Base-by-base conservation (phyloP, 345 rosid species). In the Litchi chinensis region DNA sequence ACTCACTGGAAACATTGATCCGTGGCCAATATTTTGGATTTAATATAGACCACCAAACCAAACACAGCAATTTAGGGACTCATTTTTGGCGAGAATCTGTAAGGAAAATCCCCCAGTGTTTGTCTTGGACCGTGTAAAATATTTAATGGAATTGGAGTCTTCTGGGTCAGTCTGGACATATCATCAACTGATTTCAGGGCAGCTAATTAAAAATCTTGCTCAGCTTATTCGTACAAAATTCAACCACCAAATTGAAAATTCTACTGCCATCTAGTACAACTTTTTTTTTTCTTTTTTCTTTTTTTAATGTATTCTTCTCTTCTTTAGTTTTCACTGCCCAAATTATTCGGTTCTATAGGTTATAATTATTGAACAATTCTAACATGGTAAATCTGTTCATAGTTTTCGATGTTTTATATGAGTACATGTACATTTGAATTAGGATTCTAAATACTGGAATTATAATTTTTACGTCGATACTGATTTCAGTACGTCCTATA, bases 11-110 rank as follows among this genome's bases (percentile, higher is more conserved):
- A 32, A 32, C 37, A 32, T 50, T 15, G 12, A 48, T 48, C 54
- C 54, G 56, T 50, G 56, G 56, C 56, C 56, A 50, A 11, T 13
- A 50, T 32, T 12, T 50, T 50, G 4, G 18, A 50, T 50, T 50
- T 50, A 11, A 50, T 13, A 13, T 12, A 48, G 21, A 70, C 57
- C 37, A 32, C 37, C 37, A 32, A 32, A 70, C n/a, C 37, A 46
- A 44, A 65, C 68, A 32, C 3, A 44, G 66, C 76, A 64, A 59
- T 39, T 57, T 59, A 5, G 67, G 66, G 66, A 43, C 64, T 71
- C 15, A 18, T 16, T 54, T 54, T 15, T 32, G 75, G 19, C 15
- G 71, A 54, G 46, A 22, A 32, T 32, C 16, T 6, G 10, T n/a
- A 44, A n/a, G 56, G 39, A 22, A 68, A 68, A 43, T 44, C 72